These are phyloP conservation scores for Corylus heterophylla DNA, from an alignment of 306 rosid genomes.

Conservation along the genomic window DNA sequence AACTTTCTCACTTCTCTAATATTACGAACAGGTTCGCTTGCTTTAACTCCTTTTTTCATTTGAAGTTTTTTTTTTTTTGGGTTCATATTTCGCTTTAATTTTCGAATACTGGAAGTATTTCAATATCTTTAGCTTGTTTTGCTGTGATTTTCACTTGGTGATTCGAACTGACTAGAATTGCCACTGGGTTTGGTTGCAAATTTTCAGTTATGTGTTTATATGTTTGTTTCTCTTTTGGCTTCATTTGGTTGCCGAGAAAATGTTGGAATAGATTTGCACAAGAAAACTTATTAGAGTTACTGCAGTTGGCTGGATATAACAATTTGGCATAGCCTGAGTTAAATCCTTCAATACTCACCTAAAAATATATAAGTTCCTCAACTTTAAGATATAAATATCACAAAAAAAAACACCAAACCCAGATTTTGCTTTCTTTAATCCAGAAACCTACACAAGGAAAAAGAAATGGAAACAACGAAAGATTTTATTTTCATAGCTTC, in stretches of 20 bases:
- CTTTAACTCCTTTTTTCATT: neutral
- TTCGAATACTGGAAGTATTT: neutral
- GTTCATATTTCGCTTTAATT: neutral
- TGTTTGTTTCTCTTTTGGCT: neutral
- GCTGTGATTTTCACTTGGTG: neutral
- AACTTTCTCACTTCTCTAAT: neutral
- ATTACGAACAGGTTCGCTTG: slow-evolving; percentile 3
- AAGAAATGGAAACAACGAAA: neutral
- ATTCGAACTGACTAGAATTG: neutral
- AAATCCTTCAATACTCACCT: neutral
- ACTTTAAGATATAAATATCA: neutral
- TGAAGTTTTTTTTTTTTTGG: neutral
- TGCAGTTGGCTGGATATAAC: neutral
- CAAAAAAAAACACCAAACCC: neutral
- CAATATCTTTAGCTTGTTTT: neutral
- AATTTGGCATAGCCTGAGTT: neutral
- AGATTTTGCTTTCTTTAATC: neutral
- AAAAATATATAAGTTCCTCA: no score
- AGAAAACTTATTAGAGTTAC: neutral
- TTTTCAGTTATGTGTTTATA: neutral
- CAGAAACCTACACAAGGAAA: neutral
- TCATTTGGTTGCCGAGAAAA: neutral
- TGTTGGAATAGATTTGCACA: neutral
- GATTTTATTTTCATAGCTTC: neutral
- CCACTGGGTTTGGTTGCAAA: neutral